Base-by-base conservation (phyloP, 257 asterid genomes). In the Solanum bulbocastanum region DNA sequence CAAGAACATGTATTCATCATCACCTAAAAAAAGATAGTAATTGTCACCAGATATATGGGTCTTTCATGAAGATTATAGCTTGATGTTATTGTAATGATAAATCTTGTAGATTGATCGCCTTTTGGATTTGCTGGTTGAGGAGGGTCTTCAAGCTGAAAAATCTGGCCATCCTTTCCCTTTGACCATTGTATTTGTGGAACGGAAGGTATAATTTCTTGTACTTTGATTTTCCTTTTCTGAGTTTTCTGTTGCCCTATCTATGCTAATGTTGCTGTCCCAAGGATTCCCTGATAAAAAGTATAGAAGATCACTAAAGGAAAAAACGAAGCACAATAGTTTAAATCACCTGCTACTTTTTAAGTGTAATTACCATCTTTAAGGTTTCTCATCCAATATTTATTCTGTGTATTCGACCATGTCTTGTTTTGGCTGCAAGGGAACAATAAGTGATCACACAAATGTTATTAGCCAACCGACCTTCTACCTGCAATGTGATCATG, bases 141-240 rank as follows among this genome's bases (percentile, higher is more conserved):
- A 92, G 85, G 94, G 98, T 89, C 92, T 95, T 88, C 94, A 92
- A 71, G 91, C 98, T 88, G 96, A 95, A 88, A 93, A 86, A 84
- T 90, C 90, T 86, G 93, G 95, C 91, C 96, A 90, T 39, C 87
- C 93, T 33, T 94, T 93, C 89, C 96, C 98, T 88, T 92, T 96
- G 96, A 94, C 98, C 89, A 95, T 96, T 87, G 98, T 96, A 83
- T 96, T 96, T 93, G 98, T 96, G 88, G 98, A 96, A 90, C 92
- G 98, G 68, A 96, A 96, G 98, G 98, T 95, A 90, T 88, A 83
- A 52, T 12, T 52, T 82, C 27, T 18, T 87, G 75, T 62, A 32
- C 82, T 68, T 66, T 74, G 79, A 52, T 81, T 23, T 16, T 39
- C 66, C 32, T 58, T 69, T 73, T 84, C 36, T 68, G 66, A 36